Percentiles rank a stretch among this genome's conserved stretches.
Evolutionary conservation across 805 yeast species (phyloP).

Genomic region (Spathaspora boniae): DNA sequence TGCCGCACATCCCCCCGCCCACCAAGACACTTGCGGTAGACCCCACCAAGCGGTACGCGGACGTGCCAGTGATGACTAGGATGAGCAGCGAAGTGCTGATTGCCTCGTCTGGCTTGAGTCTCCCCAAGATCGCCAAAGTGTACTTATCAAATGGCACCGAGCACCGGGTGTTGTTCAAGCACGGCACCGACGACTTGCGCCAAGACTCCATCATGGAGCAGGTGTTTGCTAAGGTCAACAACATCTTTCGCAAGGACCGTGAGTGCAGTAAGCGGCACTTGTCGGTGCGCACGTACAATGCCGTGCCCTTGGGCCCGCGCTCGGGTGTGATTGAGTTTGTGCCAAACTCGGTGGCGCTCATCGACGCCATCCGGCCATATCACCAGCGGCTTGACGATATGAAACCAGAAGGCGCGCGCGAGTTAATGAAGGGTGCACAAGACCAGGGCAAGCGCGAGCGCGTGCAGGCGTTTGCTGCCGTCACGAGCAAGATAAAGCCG

Average conservation of each 20-base stretch:
- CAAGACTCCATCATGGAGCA: conserved; percentile 99
- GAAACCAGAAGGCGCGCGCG: conserved; percentile 56
- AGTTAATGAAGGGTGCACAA: conserved; percentile 58
- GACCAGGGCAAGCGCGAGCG: conserved; percentile 41
- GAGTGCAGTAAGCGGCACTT: conserved; percentile 56
- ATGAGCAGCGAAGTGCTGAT: conserved; percentile 49
- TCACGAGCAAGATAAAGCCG: conserved; percentile 57
- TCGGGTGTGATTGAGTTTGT: conserved; percentile 93
- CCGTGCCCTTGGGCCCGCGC: conserved; percentile 82
- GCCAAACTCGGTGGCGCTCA: conserved; percentile 64
- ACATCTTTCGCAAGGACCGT: conserved; percentile 52
- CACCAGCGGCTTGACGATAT: conserved; percentile 48
- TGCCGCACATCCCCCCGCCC: conserved; percentile 67
- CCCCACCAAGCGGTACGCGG: conserved; percentile 39
- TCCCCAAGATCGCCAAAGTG: conserved; percentile 74
- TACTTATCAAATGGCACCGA: conserved; percentile 53
- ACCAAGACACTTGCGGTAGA: conserved; percentile 48
- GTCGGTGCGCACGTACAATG: conserved; percentile 78
- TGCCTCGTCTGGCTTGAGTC: conserved; percentile 82
- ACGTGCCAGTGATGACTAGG: conserved; percentile 43
- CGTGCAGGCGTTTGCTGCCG: conserved; percentile 41
- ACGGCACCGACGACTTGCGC: conserved; percentile 85
- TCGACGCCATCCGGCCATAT: conserved; percentile 61
- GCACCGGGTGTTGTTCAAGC: conserved; percentile 67
- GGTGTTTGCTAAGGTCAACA: conserved; percentile 84